These are phyloP conservation scores for Penicillium paxilli DNA, from an alignment of 495 filamentous ascomycete genomes.

Conservation along the genomic window DNA sequence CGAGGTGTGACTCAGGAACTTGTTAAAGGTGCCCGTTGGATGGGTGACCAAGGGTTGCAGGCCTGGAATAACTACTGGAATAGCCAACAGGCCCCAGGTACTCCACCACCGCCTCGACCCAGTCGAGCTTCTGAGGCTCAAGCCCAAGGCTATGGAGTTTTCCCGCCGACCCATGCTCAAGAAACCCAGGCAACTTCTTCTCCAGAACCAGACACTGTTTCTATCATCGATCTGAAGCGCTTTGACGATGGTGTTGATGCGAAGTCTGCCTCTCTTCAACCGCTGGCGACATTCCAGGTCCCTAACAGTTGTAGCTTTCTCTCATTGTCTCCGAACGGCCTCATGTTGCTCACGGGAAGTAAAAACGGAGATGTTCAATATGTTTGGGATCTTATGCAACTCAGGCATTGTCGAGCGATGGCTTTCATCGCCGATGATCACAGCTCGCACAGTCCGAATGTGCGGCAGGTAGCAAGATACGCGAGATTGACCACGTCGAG, in stretches of 20 bases:
- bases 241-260: constrained; percentile 50
- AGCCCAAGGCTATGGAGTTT: constrained; percentile 40
- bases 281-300: constrained; percentile 76
- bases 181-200: constrained; percentile 42
- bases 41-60: constrained; percentile 81
- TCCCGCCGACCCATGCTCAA: constrained; percentile 75
- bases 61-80: constrained; percentile 91
- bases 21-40: constrained; percentile 84
- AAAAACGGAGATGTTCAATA: constrained; percentile 89
- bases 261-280: constrained; percentile 48
- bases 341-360: constrained; percentile 84
- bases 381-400: constrained; percentile 88
- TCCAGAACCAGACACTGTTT: constrained; percentile 77
- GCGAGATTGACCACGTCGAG: constrained; percentile 86
- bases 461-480: constrained; percentile 83
- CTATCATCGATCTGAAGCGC: constrained; percentile 77
- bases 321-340: constrained; percentile 81
- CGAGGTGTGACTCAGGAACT: constrained; percentile 87
- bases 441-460: constrained; percentile 41
- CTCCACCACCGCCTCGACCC: constrained; percentile 24
- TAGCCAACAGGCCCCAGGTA: constrained; percentile 48
- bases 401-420: constrained; percentile 41
- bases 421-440: constrained; percentile 41
- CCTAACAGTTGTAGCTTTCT: constrained; percentile 88
- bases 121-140: constrained; percentile 27